A percentile compares a stretch with the other conserved stretches of the same genome.
Evolutionary conservation across 768 basidiomycete species (phyloP).

Genomic region (Calocera viscosa): DNA sequence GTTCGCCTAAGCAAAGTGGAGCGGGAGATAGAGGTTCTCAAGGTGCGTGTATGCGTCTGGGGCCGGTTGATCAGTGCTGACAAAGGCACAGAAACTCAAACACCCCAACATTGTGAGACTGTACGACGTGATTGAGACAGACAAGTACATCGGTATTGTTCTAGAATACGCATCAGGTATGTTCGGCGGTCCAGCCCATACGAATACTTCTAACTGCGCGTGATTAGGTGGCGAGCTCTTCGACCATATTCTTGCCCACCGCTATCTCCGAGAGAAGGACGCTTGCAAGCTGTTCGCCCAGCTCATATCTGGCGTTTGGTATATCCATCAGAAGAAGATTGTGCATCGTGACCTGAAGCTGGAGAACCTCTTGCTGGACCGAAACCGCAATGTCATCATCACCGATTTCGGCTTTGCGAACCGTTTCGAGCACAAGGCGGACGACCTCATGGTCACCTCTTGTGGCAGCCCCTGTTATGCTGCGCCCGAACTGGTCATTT

Average conservation of each 20-base stretch:
- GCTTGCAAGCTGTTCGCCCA: conserved; percentile 94
- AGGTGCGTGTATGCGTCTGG: conserved; percentile 41
- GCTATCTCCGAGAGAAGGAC: conserved; percentile 87
- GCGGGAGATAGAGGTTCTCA: conserved; percentile 91
- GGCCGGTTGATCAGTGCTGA: conserved; percentile 17
- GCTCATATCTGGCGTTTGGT: conserved; percentile 96
- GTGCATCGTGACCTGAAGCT: conserved; percentile 99
- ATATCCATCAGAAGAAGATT: conserved; percentile 98
- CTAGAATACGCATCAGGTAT: conserved; percentile 90
- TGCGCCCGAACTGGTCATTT: conserved; percentile 94
- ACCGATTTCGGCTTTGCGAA: conserved; percentile 99
- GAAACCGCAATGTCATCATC: conserved; percentile 96
- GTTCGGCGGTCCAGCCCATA: conserved; percentile 13
- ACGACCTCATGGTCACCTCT: conserved; percentile 97
- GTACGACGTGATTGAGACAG: conserved; percentile 98
- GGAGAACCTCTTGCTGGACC: conserved; percentile 93
- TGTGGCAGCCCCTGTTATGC: conserved; percentile 98
- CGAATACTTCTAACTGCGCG: background rate
- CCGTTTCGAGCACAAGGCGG: conserved; percentile 79
- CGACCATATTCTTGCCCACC: conserved; percentile 96
- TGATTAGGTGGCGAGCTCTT: conserved; percentile 71
- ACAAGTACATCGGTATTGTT: conserved; percentile 99
- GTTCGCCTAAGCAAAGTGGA: conserved; percentile 90
- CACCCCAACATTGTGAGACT: conserved; percentile 97
- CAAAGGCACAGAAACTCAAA: conserved; percentile 57